Percentiles rank a stretch among this genome's conserved stretches.
Evolutionary conservation across 2,329 filamentous ascomycete genomes (phyloP).

Genomic region (Exophiala mesophila): DNA sequence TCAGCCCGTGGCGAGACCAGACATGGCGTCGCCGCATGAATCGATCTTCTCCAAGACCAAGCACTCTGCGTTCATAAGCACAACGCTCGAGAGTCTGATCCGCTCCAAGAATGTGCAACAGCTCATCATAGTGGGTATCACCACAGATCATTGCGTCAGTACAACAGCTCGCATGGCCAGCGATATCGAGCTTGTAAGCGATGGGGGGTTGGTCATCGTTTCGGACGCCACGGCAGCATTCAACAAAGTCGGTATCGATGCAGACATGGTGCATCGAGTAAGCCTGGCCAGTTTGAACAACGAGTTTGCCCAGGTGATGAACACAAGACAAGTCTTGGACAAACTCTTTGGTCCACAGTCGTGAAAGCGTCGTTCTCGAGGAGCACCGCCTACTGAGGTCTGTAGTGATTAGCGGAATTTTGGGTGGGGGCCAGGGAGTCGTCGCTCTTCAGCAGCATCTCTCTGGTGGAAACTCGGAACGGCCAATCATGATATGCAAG

Average conservation of each 20-base stretch:
- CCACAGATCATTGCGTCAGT: slow-evolving; percentile 48
- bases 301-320: slow-evolving; percentile 43
- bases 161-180: slow-evolving; percentile 46
- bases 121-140: slow-evolving; percentile 41
- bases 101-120: slow-evolving; percentile 33
- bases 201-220: slow-evolving; percentile 16
- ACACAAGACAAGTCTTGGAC: slow-evolving; percentile 35
- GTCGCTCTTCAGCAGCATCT: slow-evolving; percentile 10
- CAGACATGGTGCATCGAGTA: slow-evolving; percentile 44
- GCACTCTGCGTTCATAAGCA: slow-evolving; percentile 46
- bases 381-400: too few species aligned
- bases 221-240: slow-evolving; percentile 46
- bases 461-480: slow-evolving; percentile 15
- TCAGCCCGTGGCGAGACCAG: slow-evolving; percentile 29
- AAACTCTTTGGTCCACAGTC: slow-evolving; percentile 25
- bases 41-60: slow-evolving; percentile 41
- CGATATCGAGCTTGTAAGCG: slow-evolving; percentile 41
- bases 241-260: slow-evolving; percentile 40
- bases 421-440: too few species aligned
- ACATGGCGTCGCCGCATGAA: slow-evolving; percentile 30
- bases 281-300: slow-evolving; percentile 42
- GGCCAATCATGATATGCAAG: slow-evolving; percentile 26
- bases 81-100: slow-evolving; percentile 37
- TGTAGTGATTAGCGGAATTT: too few species aligned
- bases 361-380: too few species aligned